Percentiles rank a stretch among this genome's conserved stretches.
Evolutionary conservation across 192 early-diverging fungal species (phyloP).

Genomic region (Haplosporangium gracile): DNA sequence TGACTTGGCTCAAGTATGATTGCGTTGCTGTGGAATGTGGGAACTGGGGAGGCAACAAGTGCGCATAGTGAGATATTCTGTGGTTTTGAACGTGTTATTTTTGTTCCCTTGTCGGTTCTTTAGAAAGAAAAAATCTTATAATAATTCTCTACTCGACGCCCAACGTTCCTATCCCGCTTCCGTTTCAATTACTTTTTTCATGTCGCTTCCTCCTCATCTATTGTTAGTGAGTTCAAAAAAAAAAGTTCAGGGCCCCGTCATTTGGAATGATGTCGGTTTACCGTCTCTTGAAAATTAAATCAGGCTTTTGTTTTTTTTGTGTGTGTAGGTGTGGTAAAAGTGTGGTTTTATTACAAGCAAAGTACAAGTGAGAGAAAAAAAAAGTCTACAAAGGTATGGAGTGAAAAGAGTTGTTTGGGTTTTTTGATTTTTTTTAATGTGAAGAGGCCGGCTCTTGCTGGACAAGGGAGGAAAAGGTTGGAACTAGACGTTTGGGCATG

Average conservation of each 20-base stretch:
- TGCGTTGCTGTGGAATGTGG: neutral
- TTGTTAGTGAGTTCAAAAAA: neutral
- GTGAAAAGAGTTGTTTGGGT: neutral
- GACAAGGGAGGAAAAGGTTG: neutral
- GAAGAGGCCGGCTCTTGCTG: slow-evolving; percentile 5
- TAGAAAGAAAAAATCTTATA: neutral
- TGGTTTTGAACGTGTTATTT: slow-evolving; percentile 2
- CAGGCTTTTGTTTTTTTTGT: neutral
- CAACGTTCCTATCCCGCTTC: neutral
- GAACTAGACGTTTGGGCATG: neutral
- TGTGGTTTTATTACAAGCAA: slow-evolving; percentile 1
- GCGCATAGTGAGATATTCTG: neutral
- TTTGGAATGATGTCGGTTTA: neutral
- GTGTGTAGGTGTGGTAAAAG: no score
- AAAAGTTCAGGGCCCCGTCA: neutral
- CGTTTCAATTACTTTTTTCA: neutral
- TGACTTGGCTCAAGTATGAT: no score
- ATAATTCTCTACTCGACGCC: neutral
- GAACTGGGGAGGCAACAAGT: neutral
- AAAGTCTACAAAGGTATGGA: neutral
- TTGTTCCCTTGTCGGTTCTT: neutral
- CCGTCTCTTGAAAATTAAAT: neutral
- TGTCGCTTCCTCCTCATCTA: neutral
- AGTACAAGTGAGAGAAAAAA: neutral
- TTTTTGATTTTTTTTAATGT: neutral